Evolutionary conservation across 106 monocot species (phyloP).

Genomic region (Vanilla planifolia): DNA sequence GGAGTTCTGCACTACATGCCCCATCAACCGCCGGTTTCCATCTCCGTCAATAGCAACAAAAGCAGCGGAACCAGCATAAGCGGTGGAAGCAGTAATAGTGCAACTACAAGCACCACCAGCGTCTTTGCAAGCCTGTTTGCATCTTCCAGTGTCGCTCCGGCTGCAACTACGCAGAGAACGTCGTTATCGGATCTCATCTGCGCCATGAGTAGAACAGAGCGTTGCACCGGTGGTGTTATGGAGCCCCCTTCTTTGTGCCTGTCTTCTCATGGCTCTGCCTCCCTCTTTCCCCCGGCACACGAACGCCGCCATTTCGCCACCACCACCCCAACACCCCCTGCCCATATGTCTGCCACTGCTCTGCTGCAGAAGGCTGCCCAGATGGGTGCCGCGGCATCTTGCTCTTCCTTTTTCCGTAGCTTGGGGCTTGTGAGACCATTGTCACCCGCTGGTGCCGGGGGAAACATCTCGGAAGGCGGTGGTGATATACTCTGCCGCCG

Average conservation of each 20-base stretch:
- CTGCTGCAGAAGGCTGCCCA: conserved; percentile 7
- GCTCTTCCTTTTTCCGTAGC: conserved; percentile 4
- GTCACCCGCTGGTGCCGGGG: too few species aligned
- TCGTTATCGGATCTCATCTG: background rate
- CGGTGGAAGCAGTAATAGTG: conserved; percentile 8
- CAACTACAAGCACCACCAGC: background rate
- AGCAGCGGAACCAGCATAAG: conserved; percentile 5
- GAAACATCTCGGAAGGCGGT: background rate
- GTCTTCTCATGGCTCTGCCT: background rate
- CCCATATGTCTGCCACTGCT: conserved; percentile 4
- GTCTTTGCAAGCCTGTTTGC: conserved; percentile 8
- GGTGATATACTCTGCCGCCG: background rate
- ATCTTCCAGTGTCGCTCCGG: background rate
- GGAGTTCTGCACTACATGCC: background rate
- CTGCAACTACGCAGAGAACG: background rate
- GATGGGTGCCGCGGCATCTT: background rate
- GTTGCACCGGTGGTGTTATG: background rate
- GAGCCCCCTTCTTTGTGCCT: conserved; percentile 7
- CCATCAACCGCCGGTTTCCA: background rate
- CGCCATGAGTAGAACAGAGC: too few species aligned
- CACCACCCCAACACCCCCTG: background rate
- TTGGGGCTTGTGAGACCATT: background rate
- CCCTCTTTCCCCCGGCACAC: conserved; percentile 5
- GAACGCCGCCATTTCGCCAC: conserved; percentile 6
- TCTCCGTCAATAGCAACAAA: background rate